Evolutionary conservation across 2,329 filamentous ascomycete species (phyloP).

Genomic region (Colletotrichum musicola): DNA sequence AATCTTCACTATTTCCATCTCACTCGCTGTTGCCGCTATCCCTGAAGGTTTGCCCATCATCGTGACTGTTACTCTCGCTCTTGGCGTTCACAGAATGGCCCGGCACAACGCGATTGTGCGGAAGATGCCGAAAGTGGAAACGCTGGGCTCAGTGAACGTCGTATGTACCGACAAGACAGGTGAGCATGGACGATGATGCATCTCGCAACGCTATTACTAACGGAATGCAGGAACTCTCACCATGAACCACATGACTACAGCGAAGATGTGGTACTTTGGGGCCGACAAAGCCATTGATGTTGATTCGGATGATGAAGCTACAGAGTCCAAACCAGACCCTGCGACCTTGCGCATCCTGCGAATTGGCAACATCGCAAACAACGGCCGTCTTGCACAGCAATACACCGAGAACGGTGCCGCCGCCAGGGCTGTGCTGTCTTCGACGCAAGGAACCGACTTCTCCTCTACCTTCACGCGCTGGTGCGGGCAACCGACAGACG

Average conservation of each 20-base stretch:
- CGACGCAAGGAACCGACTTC: conserved; percentile 77
- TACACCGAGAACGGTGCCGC: conserved; percentile 78
- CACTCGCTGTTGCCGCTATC: conserved; percentile 94
- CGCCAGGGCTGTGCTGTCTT: conserved; percentile 85
- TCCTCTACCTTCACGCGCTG: conserved; percentile 82
- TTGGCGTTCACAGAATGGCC: conserved; percentile 97
- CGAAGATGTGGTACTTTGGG: conserved; percentile 96
- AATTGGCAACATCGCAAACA: conserved; percentile 97
- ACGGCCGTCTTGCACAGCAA: conserved; percentile 82
- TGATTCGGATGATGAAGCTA: conserved; percentile 65
- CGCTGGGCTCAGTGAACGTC: conserved; percentile 98
- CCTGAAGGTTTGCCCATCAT: conserved; percentile 98
- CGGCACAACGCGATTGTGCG: conserved; percentile 95
- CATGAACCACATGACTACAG: conserved; percentile 98
- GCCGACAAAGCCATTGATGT: conserved; percentile 65
- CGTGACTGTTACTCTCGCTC: conserved; percentile 93
- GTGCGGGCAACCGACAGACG: conserved; percentile 97
- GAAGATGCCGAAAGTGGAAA: conserved; percentile 96
- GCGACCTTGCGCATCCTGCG: conserved; percentile 85
- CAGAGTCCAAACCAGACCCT: conserved; percentile 73
- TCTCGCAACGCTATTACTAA: not conserved
- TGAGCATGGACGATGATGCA: conserved; percentile 47
- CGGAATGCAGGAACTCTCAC: conserved; percentile 80
- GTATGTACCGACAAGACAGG: conserved; percentile 98
- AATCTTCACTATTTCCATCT: conserved; percentile 98